Percentiles rank a stretch among this genome's conserved stretches.
phyloP scores from a whole-genome alignment of 257 asterid genomes.

The Schizonepeta tenuifolia region DNA sequence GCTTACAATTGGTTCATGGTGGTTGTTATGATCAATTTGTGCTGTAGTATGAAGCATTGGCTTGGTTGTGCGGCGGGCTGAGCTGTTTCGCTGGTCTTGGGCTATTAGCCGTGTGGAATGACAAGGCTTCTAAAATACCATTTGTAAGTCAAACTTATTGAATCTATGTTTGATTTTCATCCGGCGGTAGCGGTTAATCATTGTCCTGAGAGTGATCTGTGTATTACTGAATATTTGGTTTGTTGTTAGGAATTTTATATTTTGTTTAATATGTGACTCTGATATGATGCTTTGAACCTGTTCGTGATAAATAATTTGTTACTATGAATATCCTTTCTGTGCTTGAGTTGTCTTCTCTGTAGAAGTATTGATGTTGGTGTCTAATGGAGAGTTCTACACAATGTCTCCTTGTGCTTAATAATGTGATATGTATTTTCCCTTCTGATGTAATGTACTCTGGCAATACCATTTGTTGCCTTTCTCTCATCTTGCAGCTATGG shows the following conservation, averaged over 20 bases:
- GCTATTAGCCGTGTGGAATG: slow-evolving; percentile 82
- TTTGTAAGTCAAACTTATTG: slow-evolving; percentile 61
- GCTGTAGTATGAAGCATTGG: slow-evolving; percentile 84
- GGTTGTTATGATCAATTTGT: slow-evolving; percentile 23
- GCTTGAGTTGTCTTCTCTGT: slow-evolving; percentile 7
- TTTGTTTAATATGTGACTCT: neutral
- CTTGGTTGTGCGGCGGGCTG: slow-evolving; percentile 87
- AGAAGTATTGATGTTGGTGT: slow-evolving; percentile 12
- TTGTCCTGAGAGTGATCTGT: neutral
- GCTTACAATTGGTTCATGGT: neutral
- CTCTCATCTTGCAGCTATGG: neutral
- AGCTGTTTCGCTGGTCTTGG: slow-evolving; percentile 76
- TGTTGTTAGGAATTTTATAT: neutral
- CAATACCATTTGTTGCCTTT: neutral
- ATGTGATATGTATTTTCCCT: neutral
- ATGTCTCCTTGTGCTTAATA: neutral
- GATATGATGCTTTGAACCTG: neutral
- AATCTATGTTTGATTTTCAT: slow-evolving; percentile 1
- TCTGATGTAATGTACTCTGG: neutral
- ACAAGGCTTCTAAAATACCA: slow-evolving; percentile 87
- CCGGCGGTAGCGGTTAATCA: slow-evolving; percentile 14
- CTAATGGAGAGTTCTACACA: neutral
- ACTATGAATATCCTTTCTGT: neutral
- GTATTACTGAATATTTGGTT: slow-evolving; percentile 1
- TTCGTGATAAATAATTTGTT: neutral